Evolutionary conservation across 208 protist genomes (phyloP).

Genomic region (Entamoeba invadens): DNA sequence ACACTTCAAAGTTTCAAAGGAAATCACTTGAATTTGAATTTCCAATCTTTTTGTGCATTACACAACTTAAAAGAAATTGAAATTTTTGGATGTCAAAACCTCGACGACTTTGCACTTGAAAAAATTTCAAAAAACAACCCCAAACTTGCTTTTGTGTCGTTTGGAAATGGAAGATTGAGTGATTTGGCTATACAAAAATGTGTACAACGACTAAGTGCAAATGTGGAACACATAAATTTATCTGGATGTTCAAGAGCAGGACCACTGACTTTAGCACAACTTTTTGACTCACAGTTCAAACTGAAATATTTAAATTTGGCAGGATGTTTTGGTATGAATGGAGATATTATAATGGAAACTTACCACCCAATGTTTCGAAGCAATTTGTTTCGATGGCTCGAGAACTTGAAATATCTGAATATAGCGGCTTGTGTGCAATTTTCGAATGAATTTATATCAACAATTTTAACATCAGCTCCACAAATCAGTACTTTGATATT

Average conservation of each 20-base stretch:
- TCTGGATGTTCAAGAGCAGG: background rate
- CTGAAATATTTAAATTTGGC: background rate
- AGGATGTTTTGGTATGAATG: background rate
- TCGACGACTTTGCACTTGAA: background rate
- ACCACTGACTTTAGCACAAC: background rate
- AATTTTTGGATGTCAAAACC: background rate
- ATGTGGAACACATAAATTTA: background rate
- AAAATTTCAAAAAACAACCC: background rate
- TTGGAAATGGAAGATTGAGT: background rate
- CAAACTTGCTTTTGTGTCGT: background rate
- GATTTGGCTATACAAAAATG: background rate
- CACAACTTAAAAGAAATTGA: background rate
- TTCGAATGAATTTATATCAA: background rate
- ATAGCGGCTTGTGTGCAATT: background rate
- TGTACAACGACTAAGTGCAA: background rate
- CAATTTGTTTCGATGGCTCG: background rate
- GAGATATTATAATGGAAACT: background rate
- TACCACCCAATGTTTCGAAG: background rate
- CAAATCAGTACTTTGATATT: background rate
- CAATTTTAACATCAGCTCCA: background rate
- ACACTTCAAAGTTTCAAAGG: background rate
- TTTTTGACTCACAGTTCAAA: background rate
- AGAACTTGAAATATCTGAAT: background rate
- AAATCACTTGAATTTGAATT: background rate
- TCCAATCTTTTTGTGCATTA: background rate